Evolutionary conservation across 164 flowering plant species (phyloP).

Genomic region (Vitis vinifera): DNA sequence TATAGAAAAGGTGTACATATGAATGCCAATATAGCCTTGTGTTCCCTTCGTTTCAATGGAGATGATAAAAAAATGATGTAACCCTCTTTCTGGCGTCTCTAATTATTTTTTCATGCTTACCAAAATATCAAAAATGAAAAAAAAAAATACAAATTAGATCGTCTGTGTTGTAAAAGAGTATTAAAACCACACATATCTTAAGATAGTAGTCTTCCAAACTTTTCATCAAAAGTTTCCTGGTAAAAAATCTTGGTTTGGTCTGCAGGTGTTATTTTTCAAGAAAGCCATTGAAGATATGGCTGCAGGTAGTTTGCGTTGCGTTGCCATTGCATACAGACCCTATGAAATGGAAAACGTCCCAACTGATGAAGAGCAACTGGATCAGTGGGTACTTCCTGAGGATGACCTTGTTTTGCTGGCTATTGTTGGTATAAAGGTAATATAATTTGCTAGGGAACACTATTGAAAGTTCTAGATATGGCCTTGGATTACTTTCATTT

Average conservation of each 20-base stretch:
- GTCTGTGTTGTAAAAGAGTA: too few relatives aligned
- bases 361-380: conserved; percentile 54
- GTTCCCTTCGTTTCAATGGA: background rate
- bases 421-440: conserved; percentile 91
- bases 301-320: conserved; percentile 75
- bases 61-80: background rate
- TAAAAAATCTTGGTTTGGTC: background rate
- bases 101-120: too few relatives aligned
- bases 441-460: background rate
- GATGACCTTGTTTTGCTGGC: conserved; percentile 79
- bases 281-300: conserved; percentile 89
- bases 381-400: conserved; percentile 75
- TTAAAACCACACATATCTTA: too few relatives aligned
- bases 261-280: conserved; percentile 51
- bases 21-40: background rate
- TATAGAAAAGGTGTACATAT: background rate
- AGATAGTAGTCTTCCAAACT: too few relatives aligned
- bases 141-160: too few relatives aligned
- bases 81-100: too few relatives aligned
- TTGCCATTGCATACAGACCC: conserved; percentile 77
- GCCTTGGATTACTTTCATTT: background rate
- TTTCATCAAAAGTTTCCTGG: background rate
- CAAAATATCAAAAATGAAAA: too few relatives aligned
- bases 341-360: conserved; percentile 60
- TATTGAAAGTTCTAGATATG: background rate